These are phyloP conservation scores for Rhinocladiella mackenziei DNA, from an alignment of 2,329 filamentous ascomycete species.

Conservation along the genomic window DNA sequence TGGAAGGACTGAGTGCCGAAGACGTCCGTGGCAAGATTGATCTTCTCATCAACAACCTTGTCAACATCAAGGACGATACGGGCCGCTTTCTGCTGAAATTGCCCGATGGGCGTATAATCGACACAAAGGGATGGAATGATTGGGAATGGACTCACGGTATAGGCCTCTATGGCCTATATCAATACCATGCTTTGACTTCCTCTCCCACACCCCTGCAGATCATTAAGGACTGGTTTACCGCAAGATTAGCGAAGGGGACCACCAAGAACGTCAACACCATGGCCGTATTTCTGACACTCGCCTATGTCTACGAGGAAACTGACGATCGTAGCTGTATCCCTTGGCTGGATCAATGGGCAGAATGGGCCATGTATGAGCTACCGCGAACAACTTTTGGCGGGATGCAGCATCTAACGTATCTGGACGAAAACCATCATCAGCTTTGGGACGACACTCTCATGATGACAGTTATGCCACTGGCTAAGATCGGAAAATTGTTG, in stretches of 20 bases:
- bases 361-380: conserved; percentile 76
- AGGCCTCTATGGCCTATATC: conserved; percentile 75
- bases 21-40: conserved; percentile 56
- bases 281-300: conserved; percentile 71
- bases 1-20: conserved; percentile 19
- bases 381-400: conserved; percentile 66
- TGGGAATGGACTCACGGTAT: conserved; percentile 70
- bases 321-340: conserved; percentile 65
- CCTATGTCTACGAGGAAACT: conserved; percentile 73
- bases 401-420: conserved; percentile 73
- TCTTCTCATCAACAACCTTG: conserved; percentile 66
- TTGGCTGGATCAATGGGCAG: conserved; percentile 76
- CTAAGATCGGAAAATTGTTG: conserved; percentile 71
- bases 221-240: conserved; percentile 70
- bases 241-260: conserved; percentile 64
- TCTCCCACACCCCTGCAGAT: conserved; percentile 57
- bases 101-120: conserved; percentile 69
- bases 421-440: conserved; percentile 66
- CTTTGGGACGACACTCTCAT: conserved; percentile 83
- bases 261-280: conserved; percentile 87
- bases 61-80: conserved; percentile 72
- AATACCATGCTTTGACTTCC: conserved; percentile 71
- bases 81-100: conserved; percentile 70
- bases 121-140: conserved; percentile 78
- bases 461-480: conserved; percentile 79